Evolutionary conservation across 1,139 yeast genomes (phyloP), one percentile per base, ranked within the genome.

Genomic region (Diutina scorzettiae): DNA sequence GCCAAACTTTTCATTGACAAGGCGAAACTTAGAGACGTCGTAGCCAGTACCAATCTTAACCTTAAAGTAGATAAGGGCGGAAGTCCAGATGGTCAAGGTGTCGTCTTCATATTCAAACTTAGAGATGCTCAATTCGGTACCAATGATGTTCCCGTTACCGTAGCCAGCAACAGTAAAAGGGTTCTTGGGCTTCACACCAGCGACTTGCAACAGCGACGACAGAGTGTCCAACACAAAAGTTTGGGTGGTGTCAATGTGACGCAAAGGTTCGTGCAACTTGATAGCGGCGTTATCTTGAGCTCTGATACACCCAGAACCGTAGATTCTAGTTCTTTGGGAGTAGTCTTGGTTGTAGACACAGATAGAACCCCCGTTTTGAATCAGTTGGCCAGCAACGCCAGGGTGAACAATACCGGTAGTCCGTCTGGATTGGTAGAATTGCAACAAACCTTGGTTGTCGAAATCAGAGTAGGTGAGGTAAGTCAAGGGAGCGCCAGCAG

Each of bases 101-200:
- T 63, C 63, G 4, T 55, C 49, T 3, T 17, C 24, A 42, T 58
- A 57, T 3, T 14, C 34, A 37, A 58, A 47, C 7, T 59, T 47
- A 24, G 49, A 21, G 36, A 47, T 49, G 19, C 5, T 12, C 24
- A 37, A 37, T 18, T 37, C 23, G 16, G 31, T 12, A 11, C 40
- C 61, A 41, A 63, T 51, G 14, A 46, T 44, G 43, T 63, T 63
- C 6, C 62, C 59, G 43, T 50, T 50, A 43, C 67, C 67, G 44
- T 54, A 62, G 28, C 65, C 66, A 25, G 54, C 54, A 21, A 63
- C 64, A 2, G 46, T 54, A 46, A 52, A 56, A 5, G 59, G 39
- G 39, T 34, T 34, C 29, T 34, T 34, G 20, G 39, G 39, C 39
- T 14, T 20, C 11, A 34, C 39, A 14, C 39, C 39, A 23, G 39